phyloP scores from a whole-genome alignment of 345 rosid genomes.

The Diplotaxis tenuifolia region DNA sequence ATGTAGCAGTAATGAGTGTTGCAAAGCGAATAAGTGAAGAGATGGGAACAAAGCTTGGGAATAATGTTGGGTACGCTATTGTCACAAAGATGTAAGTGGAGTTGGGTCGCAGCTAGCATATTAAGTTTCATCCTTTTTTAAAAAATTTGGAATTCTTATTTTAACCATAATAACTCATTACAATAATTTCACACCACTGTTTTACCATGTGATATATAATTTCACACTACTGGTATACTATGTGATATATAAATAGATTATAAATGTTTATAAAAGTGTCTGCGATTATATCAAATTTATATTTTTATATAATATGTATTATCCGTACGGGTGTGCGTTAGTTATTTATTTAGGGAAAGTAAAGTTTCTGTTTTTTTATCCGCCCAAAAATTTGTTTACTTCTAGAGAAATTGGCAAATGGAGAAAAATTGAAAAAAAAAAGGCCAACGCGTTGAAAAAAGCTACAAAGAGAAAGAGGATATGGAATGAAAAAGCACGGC shows the following conservation, averaged over 20 bases:
- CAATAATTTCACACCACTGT: neutral
- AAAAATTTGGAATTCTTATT: neutral
- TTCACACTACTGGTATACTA: no score
- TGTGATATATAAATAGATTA: no score
- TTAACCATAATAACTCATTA: no score
- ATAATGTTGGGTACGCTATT: neutral
- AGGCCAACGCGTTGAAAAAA: constrained; percentile 17
- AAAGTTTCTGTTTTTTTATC: neutral
- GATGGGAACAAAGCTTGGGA: no score
- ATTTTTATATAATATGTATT: no score
- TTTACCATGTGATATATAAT: neutral
- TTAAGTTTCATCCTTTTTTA: no score
- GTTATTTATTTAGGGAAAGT: constrained; percentile 8
- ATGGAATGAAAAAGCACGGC: constrained; percentile 10
- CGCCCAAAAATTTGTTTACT: neutral
- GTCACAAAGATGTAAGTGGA: neutral
- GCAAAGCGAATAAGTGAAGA: neutral
- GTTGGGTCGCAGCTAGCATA: neutral
- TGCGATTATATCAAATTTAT: no score
- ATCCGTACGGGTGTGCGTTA: no score
- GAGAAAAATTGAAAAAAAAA: neutral
- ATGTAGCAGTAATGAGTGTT: neutral
- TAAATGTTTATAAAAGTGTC: no score
- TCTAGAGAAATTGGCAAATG: neutral
- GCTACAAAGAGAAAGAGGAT: neutral